Base-by-base conservation (phyloP, 805 yeast species). In the Ogataea haglerorum region DNA sequence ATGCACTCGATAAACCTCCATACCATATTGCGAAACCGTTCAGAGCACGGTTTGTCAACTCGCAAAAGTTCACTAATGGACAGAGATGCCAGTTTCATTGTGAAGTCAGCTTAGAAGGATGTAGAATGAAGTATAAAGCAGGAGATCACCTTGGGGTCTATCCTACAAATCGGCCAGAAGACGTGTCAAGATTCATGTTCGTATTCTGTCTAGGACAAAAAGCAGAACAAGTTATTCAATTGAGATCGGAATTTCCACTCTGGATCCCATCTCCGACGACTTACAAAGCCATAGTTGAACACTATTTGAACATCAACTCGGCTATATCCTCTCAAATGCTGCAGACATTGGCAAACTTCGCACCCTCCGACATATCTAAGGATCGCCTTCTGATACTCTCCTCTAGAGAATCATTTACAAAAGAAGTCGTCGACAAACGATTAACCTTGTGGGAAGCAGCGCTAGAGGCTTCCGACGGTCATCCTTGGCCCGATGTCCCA, bases 101-200 rank as follows among this genome's bases (percentile, higher is more conserved):
- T 41, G 95, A 87, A 59, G 74, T 91, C 48, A 95, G 86, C 55
- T 64, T 85, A 14, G 67, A 82, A 1, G 75, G 69, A 14, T 74
- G 89, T 4, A 79, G 79, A 52, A 68, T 91, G 55, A 78, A 80
- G 51, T 91, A 90, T 63, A 69, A 86, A 33, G 87, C 97, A 3
- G 98, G 98, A 58, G 98, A 91, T 61, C 97, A 91, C 65, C 67
- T 91, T 42, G 97, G 95, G 13, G 68, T 91, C 35, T 85, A 95
- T 85, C 88, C 96, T 21, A 81, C 85, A 16, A 91, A 91, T 64
- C 65, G 86, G 4, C 64, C 73, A 48, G 82, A 75, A 53, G 80
- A 84, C 51, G 81, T 89, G 22, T 70, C 70, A 8, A 63, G 70
- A 30, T 85, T 90, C 55, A 63, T 83, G 39, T 50, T 66, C 34